phyloP scores from a whole-genome alignment of 495 filamentous ascomycete species.

The Glarea lozoyensis region DNA sequence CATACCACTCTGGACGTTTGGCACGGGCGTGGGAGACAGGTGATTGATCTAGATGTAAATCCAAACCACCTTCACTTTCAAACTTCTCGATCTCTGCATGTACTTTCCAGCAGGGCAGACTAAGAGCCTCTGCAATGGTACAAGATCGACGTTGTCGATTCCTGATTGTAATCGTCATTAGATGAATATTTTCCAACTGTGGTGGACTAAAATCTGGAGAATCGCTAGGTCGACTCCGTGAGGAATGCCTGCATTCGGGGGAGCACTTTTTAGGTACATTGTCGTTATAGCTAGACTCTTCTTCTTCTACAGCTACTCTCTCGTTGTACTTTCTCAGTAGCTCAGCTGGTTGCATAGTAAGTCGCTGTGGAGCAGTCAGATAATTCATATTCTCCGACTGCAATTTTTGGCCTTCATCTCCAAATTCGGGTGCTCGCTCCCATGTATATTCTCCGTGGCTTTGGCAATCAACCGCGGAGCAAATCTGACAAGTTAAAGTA shows the following conservation, averaged over 20 bases:
- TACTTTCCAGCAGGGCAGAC: slow-evolving; percentile 41
- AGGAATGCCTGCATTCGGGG: slow-evolving; percentile 1
- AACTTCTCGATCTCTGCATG: slow-evolving; percentile 31
- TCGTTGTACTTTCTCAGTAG: slow-evolving; percentile 4
- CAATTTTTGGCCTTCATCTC: slow-evolving; percentile 1
- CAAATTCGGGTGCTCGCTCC: not conserved
- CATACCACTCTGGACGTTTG: slow-evolving; percentile 19
- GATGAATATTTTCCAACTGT: slow-evolving; percentile 1
- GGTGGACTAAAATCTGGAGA: not conserved
- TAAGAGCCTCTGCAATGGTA: slow-evolving; percentile 25
- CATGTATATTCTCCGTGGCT: slow-evolving; percentile 17
- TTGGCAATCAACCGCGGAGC: slow-evolving; percentile 14
- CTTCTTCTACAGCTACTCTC: not conserved
- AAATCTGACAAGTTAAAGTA: slow-evolving; percentile 16
- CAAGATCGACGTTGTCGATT: slow-evolving; percentile 8
- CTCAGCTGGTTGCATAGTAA: slow-evolving; percentile 5
- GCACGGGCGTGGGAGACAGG: not conserved
- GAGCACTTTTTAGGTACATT: slow-evolving; percentile 6
- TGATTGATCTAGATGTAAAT: too few species aligned
- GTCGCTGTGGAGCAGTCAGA: too few species aligned
- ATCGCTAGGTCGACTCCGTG: not conserved
- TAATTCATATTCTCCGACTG: too few species aligned
- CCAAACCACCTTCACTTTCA: too few species aligned
- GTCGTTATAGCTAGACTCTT: not conserved
- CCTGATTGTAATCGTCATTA: slow-evolving; percentile 10